phyloP scores from a whole-genome alignment of 805 yeast genomes.

The Sugiyamaella smithiae region DNA sequence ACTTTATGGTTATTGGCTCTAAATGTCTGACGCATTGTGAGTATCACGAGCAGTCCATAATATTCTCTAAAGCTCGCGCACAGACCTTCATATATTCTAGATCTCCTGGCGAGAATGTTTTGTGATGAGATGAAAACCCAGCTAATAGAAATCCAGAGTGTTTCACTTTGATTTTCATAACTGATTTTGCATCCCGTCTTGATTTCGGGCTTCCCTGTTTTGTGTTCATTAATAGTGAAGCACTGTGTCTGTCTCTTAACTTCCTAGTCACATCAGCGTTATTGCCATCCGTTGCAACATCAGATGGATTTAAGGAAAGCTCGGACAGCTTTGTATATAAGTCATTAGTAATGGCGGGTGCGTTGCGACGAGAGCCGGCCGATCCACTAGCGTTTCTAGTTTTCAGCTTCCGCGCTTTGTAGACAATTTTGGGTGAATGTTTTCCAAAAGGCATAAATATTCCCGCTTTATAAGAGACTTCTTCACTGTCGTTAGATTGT shows the following conservation, averaged over 20 bases:
- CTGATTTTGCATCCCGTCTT: not conserved
- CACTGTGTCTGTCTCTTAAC: too few species aligned
- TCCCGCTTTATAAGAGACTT: constrained; percentile 20
- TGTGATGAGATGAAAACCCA: constrained; percentile 22
- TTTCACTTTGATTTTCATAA: constrained; percentile 7
- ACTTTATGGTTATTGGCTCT: too few species aligned
- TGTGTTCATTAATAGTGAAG: too few species aligned
- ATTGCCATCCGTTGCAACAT: too few species aligned
- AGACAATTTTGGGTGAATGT: not conserved
- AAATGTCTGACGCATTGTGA: too few species aligned
- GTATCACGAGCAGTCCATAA: constrained; percentile 9
- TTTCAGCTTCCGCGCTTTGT: not conserved
- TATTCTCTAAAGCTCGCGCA: constrained; percentile 28
- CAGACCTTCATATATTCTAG: constrained; percentile 31
- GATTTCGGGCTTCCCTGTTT: not conserved
- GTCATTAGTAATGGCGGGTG: too few species aligned
- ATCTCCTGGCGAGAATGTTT: constrained; percentile 30
- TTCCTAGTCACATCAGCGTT: too few species aligned
- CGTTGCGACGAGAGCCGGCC: too few species aligned
- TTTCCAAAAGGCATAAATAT: constrained; percentile 26
- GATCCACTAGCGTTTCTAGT: not conserved
- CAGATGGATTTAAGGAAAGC: too few species aligned
- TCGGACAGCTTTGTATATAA: too few species aligned
- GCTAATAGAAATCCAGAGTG: constrained; percentile 31
- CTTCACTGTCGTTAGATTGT: constrained; percentile 7